Evolutionary conservation across 306 rosid species (phyloP), one percentile per base, ranked within the genome.

Genomic region (Mucuna pruriens): DNA sequence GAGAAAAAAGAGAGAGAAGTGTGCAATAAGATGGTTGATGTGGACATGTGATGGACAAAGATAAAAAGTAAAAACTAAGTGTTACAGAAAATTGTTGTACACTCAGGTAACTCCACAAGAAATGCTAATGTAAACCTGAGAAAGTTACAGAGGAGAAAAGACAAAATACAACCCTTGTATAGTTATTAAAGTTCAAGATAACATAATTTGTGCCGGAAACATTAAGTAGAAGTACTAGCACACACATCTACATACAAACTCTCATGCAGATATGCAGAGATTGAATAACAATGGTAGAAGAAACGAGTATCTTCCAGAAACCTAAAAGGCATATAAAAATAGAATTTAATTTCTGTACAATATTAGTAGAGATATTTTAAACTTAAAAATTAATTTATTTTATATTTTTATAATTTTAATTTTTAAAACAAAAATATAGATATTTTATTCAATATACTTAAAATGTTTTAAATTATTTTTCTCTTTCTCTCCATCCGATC

Each of bases 201-300:
- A 16, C 26, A 49, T 15, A 34, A 54, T 19, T 51, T 49, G 48
- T 17, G 20, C 33, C 33, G 19, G 49, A 73, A 73, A 29, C 65
- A 51, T 51, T 51, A 81, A 65, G 55, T 49, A 61, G 46, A 42
- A 42, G 46, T 42, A 42, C 46, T 42, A 15, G 29, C 78, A 60
- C 20, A 70, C 75, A 60, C 57, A 69, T 48, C 71, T 74, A 26
- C 17, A 69, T 22, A 49, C 73, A 71, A 71, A 33, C 51, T 33
- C 62, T 26, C n/a, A n/a, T n/a, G n/a, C n/a, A n/a, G n/a, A n/a
- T 31, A 26, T 13, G 23, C 39, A 7, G 23, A 11, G 36, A 64
- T 64, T 49, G 39, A 77, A 9, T 45, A 63, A 63, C 31, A 22
- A 38, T 38, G 46, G n/a, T 9, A 6, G 19, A 31, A 31, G 23